These are phyloP conservation scores for Podaxis pistillaris DNA, from an alignment of 768 basidiomycete species.

Conservation along the genomic window DNA sequence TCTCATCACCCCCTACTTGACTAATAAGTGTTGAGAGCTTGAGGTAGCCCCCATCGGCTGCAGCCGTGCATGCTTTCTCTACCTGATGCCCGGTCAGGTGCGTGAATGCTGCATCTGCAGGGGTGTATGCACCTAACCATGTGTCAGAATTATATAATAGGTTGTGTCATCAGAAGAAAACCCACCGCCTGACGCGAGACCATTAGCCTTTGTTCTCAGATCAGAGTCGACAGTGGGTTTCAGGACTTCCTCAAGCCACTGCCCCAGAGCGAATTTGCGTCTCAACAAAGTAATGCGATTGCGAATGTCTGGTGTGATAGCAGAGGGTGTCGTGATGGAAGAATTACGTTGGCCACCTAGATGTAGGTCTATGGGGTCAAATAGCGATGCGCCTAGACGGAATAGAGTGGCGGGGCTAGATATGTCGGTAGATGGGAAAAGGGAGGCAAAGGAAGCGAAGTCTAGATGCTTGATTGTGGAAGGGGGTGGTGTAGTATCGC, in stretches of 20 bases:
- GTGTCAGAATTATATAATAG: not conserved
- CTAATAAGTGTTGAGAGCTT: constrained; percentile 88
- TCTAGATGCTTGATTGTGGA: constrained; percentile 44
- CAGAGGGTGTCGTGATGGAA: constrained; percentile 19
- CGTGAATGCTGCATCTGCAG: constrained; percentile 60
- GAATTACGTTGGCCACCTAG: constrained; percentile 36
- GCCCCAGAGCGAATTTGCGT: constrained; percentile 75
- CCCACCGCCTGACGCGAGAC: constrained; percentile 25
- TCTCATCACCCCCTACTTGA: constrained; percentile 77
- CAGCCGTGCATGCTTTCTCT: constrained; percentile 74
- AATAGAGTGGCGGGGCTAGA: constrained; percentile 80
- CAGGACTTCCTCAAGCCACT: constrained; percentile 81
- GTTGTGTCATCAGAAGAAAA: not conserved
- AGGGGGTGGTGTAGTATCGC: constrained; percentile 24
- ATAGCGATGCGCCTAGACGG: constrained; percentile 85
- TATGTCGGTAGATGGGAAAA: constrained; percentile 70
- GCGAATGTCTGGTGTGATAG: constrained; percentile 59
- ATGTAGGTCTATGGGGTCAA: constrained; percentile 76
- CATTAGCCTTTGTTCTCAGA: constrained; percentile 36
- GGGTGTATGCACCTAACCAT: constrained; percentile 34
- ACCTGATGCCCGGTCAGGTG: constrained; percentile 87
- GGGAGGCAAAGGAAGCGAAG: constrained; percentile 73
- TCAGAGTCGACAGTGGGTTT: constrained; percentile 71
- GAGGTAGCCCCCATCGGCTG: constrained; percentile 72
- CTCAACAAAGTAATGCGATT: constrained; percentile 61